phyloP scores from a whole-genome alignment of 768 basidiomycete genomes.

The Porphyrellus cyaneotinctus region DNA sequence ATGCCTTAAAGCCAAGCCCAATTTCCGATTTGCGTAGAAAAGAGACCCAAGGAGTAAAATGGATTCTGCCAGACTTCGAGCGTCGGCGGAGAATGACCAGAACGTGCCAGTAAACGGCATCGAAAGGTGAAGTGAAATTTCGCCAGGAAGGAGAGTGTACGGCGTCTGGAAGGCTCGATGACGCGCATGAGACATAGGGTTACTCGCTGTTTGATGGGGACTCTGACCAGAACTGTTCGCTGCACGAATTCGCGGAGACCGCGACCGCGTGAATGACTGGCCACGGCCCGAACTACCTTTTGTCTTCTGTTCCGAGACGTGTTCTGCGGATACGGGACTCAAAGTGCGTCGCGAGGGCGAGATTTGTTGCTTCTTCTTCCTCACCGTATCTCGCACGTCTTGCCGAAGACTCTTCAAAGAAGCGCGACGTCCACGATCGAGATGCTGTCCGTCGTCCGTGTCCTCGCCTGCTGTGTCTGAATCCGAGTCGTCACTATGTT shows the following conservation, averaged over 20 bases:
- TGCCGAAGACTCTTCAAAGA: slow-evolving; percentile 31
- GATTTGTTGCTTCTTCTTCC: slow-evolving; percentile 29
- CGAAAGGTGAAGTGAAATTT: slow-evolving; percentile 41
- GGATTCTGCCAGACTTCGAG: slow-evolving; percentile 60
- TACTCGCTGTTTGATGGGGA: slow-evolving; percentile 35
- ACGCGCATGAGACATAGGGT: slow-evolving; percentile 43
- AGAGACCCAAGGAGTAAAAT: slow-evolving; percentile 63
- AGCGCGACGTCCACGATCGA: slow-evolving; percentile 42
- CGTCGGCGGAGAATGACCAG: slow-evolving; percentile 55
- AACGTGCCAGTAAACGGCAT: slow-evolving; percentile 38
- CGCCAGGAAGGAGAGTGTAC: slow-evolving; percentile 44
- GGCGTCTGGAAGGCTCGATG: slow-evolving; percentile 28
- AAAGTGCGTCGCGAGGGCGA: slow-evolving; percentile 21
- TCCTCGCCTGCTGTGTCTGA: slow-evolving; percentile 54
- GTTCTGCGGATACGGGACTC: slow-evolving; percentile 26
- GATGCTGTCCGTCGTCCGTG: slow-evolving; percentile 47
- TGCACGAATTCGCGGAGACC: slow-evolving; percentile 53
- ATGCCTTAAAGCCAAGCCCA: slow-evolving; percentile 14
- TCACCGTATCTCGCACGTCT: slow-evolving; percentile 22
- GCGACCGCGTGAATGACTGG: slow-evolving; percentile 64
- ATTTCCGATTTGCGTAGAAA: slow-evolving; percentile 47
- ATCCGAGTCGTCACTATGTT: slow-evolving; percentile 44
- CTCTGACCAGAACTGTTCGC: slow-evolving; percentile 33
- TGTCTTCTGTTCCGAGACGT: slow-evolving; percentile 31
- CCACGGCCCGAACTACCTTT: slow-evolving; percentile 36